Percentiles rank a stretch among this genome's conserved stretches.
These are phyloP conservation scores for Conidiobolus incongruus DNA, from an alignment of 371 early-diverging fungal species.

Conservation along the genomic window DNA sequence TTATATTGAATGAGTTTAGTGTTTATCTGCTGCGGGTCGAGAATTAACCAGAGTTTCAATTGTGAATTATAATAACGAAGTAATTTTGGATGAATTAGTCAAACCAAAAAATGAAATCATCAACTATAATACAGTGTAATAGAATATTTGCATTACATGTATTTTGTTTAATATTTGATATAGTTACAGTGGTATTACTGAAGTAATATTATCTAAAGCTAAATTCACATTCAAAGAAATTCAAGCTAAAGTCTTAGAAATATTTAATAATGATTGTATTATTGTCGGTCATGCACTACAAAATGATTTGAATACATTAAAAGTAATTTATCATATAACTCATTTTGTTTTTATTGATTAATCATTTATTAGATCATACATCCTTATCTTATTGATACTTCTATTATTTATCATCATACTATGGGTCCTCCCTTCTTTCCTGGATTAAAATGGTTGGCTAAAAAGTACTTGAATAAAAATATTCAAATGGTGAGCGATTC, in stretches of 20 bases:
- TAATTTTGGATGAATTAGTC: slow-evolving; percentile 44
- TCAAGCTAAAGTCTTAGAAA: slow-evolving; percentile 21
- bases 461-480: slow-evolving; percentile 22
- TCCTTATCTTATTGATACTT: slow-evolving; percentile 46
- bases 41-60: slow-evolving; percentile 47
- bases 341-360: slow-evolving; percentile 3
- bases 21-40: slow-evolving; percentile 16
- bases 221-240: slow-evolving; percentile 28
- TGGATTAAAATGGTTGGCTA: slow-evolving; percentile 26
- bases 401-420: slow-evolving; percentile 30
- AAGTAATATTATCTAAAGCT: slow-evolving; percentile 20
- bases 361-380: slow-evolving; percentile 29
- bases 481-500: slow-evolving; percentile 24
- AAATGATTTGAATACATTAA: slow-evolving; percentile 40
- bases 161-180: background rate
- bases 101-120: slow-evolving; percentile 34
- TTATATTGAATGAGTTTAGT: background rate
- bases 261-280: slow-evolving; percentile 32
- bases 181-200: slow-evolving; percentile 38
- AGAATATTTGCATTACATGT: background rate
- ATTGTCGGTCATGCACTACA: slow-evolving; percentile 52
- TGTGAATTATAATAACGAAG: slow-evolving; percentile 20
- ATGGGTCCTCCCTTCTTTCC: slow-evolving; percentile 29
- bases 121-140: slow-evolving; percentile 40
- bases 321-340: slow-evolving; percentile 8